Conservation (phyloP, 1,284 basidiomycete species). For the Wolfiporia cocos region DNA sequence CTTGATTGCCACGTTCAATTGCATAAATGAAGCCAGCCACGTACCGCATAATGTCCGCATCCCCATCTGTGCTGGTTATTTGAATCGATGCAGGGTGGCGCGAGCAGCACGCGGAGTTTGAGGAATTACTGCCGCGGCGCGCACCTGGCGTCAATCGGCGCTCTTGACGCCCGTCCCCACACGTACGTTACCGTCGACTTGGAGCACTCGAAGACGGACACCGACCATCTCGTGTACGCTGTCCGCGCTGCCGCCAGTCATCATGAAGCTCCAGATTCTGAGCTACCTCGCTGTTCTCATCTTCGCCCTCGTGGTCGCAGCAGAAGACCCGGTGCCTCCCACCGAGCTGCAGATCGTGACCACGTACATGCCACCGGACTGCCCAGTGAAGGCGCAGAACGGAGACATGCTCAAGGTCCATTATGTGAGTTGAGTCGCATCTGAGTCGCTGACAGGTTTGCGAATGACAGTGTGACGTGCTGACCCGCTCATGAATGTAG, state of each 20-base stretch:
- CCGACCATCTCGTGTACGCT: not conserved
- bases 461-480: not conserved
- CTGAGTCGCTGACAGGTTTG: not conserved
- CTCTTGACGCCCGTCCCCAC: too few species aligned
- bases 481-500: slow-evolving; percentile 27
- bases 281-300: slow-evolving; percentile 31
- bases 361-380: slow-evolving; percentile 53
- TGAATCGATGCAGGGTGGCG: too few species aligned
- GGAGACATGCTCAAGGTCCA: slow-evolving; percentile 73
- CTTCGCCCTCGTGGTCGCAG: slow-evolving; percentile 32
- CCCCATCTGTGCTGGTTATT: too few species aligned
- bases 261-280: slow-evolving; percentile 15
- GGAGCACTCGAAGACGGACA: too few species aligned
- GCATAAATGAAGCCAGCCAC: too few species aligned
- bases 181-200: too few species aligned
- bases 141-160: too few species aligned
- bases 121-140: too few species aligned
- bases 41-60: too few species aligned
- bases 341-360: slow-evolving; percentile 56
- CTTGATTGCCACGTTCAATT: too few species aligned
- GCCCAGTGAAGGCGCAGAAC: slow-evolving; percentile 48
- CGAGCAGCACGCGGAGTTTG: too few species aligned
- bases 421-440: slow-evolving; percentile 55
- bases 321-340: slow-evolving; percentile 35
- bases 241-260: not conserved